A percentile compares a stretch with the other conserved stretches of the same genome.
Evolutionary conservation across 768 basidiomycete genomes (phyloP).

Genomic region (Suillus plorans): DNA sequence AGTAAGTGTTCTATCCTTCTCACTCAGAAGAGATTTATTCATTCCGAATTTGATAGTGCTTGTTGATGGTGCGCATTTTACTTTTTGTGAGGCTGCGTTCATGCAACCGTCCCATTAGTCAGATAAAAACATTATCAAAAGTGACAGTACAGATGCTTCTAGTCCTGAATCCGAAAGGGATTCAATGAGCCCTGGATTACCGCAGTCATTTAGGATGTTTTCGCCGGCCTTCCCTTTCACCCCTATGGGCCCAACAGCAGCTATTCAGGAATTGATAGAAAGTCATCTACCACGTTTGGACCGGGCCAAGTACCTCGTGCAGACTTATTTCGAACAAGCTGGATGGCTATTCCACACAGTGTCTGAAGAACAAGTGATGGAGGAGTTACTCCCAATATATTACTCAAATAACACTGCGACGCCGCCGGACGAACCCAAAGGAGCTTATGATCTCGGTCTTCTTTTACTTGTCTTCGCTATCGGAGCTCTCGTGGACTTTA

Average conservation of each 20-base stretch:
- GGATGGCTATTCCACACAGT: conserved; percentile 55
- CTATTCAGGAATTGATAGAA: conserved; percentile 50
- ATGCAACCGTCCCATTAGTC: conserved; percentile 20
- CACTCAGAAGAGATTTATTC: conserved; percentile 4
- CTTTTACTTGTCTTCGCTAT: conserved; percentile 53
- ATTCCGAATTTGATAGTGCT: conserved; percentile 23
- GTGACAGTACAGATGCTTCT: conserved; percentile 17
- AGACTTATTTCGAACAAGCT: conserved; percentile 47
- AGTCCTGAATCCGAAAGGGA: conserved; percentile 27
- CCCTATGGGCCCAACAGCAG: conserved; percentile 48
- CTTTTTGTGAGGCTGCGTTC: conserved; percentile 4
- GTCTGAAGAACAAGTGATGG: conserved; percentile 42
- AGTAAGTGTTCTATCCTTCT: conserved; percentile 38
- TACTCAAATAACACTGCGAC: conserved; percentile 31
- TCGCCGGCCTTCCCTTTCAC: conserved; percentile 66
- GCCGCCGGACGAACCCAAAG: conserved; percentile 38
- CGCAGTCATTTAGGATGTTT: conserved; percentile 43
- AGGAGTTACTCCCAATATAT: conserved; percentile 41
- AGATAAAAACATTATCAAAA: conserved; percentile 17
- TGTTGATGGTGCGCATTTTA: conserved; percentile 30
- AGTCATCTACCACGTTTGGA: conserved; percentile 54
- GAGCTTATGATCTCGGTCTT: conserved; percentile 48
- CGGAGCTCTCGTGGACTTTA: conserved; percentile 45
- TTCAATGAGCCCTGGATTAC: conserved; percentile 28
- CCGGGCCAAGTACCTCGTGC: conserved; percentile 44